phyloP scores from a whole-genome alignment of 495 filamentous ascomycete species.

The Rhizodiscina lignyota region DNA sequence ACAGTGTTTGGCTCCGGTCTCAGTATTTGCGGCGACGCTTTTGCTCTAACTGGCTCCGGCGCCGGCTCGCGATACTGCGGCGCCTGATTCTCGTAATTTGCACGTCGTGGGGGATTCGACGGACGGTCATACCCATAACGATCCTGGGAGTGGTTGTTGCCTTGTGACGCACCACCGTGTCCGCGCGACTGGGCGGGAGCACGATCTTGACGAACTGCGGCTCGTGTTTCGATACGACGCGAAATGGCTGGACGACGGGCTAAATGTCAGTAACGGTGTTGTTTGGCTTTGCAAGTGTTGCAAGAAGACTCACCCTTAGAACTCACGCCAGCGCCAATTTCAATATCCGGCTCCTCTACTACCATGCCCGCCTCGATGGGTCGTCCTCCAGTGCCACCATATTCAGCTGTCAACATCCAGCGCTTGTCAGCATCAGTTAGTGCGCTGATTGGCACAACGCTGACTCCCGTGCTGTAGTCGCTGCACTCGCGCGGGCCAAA shows the following conservation, averaged over 20 bases:
- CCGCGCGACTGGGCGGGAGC: slow-evolving; percentile 18
- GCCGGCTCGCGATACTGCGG: neutral
- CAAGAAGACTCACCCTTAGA: slow-evolving; percentile 46
- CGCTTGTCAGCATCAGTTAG: slow-evolving; percentile 92
- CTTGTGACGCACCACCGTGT: too few relatives aligned
- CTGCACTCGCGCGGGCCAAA: slow-evolving; percentile 96
- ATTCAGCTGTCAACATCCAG: slow-evolving; percentile 93
- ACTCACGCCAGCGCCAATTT: slow-evolving; percentile 92
- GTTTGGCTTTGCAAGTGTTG: slow-evolving; percentile 28
- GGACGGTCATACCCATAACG: too few relatives aligned
- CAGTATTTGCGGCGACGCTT: slow-evolving; percentile 26
- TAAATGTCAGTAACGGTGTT: slow-evolving; percentile 3
- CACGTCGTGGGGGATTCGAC: too few relatives aligned
- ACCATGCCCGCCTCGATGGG: slow-evolving; percentile 68
- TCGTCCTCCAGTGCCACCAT: slow-evolving; percentile 77
- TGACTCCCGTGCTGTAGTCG: slow-evolving; percentile 84
- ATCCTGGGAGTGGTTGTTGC: too few relatives aligned
- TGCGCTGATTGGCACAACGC: slow-evolving; percentile 78
- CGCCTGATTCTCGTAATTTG: slow-evolving; percentile 5
- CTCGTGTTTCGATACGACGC: slow-evolving; percentile 15
- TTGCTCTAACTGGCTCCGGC: slow-evolving; percentile 25
- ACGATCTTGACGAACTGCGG: slow-evolving; percentile 14
- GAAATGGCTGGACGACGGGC: slow-evolving; percentile 3
- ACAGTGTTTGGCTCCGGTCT: slow-evolving; percentile 30
- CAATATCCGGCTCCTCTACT: slow-evolving; percentile 95